A percentile compares a stretch with the other conserved stretches of the same genome.
Conservation (phyloP, 805 yeast species). For the Suhomyces pyralidae region DNA sequence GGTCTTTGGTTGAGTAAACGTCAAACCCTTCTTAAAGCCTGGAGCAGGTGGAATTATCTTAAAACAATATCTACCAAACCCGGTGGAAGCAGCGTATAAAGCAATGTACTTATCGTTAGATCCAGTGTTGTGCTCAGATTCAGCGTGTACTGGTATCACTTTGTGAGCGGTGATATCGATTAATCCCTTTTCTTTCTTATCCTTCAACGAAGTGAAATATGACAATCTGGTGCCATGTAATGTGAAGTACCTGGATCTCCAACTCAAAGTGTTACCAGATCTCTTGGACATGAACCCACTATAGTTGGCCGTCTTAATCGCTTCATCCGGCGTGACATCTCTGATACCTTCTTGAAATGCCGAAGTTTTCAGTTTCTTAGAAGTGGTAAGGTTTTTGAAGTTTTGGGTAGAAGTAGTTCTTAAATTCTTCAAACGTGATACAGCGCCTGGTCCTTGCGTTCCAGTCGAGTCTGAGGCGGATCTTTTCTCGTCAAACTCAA, state of each 20-base stretch:
- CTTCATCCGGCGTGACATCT: slow-evolving; percentile 67
- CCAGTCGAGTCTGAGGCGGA: slow-evolving; percentile 37
- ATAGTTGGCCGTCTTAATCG: slow-evolving; percentile 69
- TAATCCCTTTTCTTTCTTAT: slow-evolving; percentile 82
- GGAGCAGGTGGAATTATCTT: slow-evolving; percentile 96
- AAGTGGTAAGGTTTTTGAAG: slow-evolving; percentile 41
- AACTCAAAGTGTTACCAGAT: slow-evolving; percentile 73
- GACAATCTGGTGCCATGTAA: slow-evolving; percentile 91
- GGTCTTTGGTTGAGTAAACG: slow-evolving; percentile 93
- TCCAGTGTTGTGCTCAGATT: slow-evolving; percentile 47
- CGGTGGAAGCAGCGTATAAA: slow-evolving; percentile 87
- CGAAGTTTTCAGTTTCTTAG: slow-evolving; percentile 63
- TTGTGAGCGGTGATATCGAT: slow-evolving; percentile 95
- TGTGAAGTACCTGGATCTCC: slow-evolving; percentile 86
- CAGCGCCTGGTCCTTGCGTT: slow-evolving; percentile 12
- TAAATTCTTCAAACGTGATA: slow-evolving; percentile 47
- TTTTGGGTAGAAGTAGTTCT: slow-evolving; percentile 55
- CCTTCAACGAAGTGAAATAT: slow-evolving; percentile 75
- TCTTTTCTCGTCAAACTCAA: slow-evolving; percentile 20
- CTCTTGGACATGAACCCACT: slow-evolving; percentile 97
- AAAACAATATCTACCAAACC: slow-evolving; percentile 91
- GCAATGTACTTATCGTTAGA: slow-evolving; percentile 81
- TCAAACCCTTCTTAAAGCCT: slow-evolving; percentile 90
- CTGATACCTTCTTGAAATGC: slow-evolving; percentile 89
- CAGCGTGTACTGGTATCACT: slow-evolving; percentile 64